Evolutionary conservation across 495 filamentous ascomycete genomes (phyloP).

Genomic region (Glonium stellatum): DNA sequence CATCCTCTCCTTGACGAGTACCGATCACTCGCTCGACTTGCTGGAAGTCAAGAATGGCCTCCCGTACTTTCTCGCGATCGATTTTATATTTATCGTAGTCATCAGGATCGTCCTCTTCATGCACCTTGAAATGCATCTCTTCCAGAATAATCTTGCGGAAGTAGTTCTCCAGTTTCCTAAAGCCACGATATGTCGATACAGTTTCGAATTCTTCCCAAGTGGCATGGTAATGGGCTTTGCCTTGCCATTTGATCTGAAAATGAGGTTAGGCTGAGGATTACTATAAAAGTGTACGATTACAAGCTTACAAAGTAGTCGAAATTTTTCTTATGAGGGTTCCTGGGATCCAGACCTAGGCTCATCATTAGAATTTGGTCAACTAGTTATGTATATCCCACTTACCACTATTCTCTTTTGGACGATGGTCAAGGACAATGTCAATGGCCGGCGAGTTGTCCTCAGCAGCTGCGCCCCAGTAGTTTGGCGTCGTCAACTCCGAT

Average conservation of each 20-base stretch:
- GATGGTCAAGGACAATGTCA: conserved; percentile 82
- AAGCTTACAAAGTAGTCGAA: conserved; percentile 70
- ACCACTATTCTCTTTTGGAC: conserved; percentile 62
- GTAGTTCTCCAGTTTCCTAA: conserved; percentile 88
- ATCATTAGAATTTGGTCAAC: not conserved
- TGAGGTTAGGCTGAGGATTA: conserved; percentile 6
- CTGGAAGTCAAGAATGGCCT: conserved; percentile 76
- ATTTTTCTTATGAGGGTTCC: conserved; percentile 54
- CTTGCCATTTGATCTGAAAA: conserved; percentile 85
- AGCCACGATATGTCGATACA: conserved; percentile 62
- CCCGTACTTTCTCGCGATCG: conserved; percentile 76
- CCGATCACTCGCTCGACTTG: conserved; percentile 89
- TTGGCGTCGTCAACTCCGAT: conserved; percentile 39
- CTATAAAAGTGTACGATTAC: not conserved
- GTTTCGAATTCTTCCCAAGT: conserved; percentile 81
- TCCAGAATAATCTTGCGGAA: conserved; percentile 57
- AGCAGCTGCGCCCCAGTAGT: conserved; percentile 24
- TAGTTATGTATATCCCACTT: conserved; percentile 18
- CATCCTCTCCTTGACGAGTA: conserved; percentile 65
- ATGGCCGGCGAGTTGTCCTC: conserved; percentile 73
- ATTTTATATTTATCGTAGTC: conserved; percentile 87
- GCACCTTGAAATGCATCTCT: conserved; percentile 9
- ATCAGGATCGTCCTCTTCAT: conserved; percentile 56
- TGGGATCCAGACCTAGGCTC: conserved; percentile 17
- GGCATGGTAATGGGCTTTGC: conserved; percentile 85